Conservation (phyloP, 495 filamentous ascomycete genomes). For the Jackrogersella minutella region DNA sequence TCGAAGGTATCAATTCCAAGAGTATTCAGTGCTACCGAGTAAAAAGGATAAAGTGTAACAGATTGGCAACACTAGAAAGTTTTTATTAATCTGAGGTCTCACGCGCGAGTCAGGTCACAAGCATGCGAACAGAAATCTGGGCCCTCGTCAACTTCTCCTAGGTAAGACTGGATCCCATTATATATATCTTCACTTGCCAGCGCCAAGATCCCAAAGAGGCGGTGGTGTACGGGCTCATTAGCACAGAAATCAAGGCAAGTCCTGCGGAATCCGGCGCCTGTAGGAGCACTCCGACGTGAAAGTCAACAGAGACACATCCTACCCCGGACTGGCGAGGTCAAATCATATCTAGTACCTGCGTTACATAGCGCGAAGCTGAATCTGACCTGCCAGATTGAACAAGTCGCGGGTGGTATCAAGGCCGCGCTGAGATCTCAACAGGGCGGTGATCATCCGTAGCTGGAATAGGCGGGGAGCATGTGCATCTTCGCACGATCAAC, state of each 20-base stretch:
- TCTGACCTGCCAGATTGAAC: constrained; percentile 37
- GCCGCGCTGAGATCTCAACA: constrained; percentile 24
- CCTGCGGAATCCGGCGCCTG: neutral
- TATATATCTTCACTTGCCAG: constrained; percentile 11
- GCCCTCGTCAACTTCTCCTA: constrained; percentile 1
- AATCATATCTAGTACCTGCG: constrained; percentile 5
- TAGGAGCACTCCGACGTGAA: constrained; percentile 13
- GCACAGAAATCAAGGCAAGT: constrained; percentile 12
- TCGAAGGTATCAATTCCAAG: neutral
- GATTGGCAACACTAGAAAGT: constrained; percentile 7
- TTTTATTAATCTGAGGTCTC: neutral
- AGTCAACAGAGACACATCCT: neutral
- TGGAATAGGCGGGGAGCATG: neutral
- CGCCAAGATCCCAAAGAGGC: constrained; percentile 14
- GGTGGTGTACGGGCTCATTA: constrained; percentile 10
- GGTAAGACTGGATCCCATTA: neutral
- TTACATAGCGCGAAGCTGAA: constrained; percentile 36
- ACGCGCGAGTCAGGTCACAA: neutral
- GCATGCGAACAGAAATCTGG: constrained; percentile 2
- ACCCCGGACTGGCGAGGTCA: neutral
- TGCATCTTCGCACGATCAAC: neutral
- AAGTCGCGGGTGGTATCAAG: constrained; percentile 25
- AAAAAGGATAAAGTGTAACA: neutral
- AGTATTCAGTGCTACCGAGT: neutral
- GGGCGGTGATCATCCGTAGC: constrained; percentile 28